These are phyloP conservation scores for Serendipita sp. DNA, from an alignment of 768 basidiomycete genomes.

Conservation along the genomic window DNA sequence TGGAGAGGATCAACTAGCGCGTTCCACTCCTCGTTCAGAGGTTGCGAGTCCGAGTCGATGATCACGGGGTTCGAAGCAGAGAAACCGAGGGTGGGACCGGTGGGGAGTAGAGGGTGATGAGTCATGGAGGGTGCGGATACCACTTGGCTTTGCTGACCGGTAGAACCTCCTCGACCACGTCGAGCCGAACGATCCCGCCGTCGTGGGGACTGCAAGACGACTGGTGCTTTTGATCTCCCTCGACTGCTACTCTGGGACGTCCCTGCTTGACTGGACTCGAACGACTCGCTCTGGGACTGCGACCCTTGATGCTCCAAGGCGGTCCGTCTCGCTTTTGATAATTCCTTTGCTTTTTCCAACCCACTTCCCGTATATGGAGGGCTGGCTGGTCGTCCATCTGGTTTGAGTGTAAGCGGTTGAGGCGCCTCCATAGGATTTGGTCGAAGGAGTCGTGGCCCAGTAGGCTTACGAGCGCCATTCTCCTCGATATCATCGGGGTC, in stretches of 20 bases:
- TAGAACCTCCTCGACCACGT: too few species aligned
- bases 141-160: too few species aligned
- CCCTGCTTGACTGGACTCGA: too few species aligned
- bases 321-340: too few species aligned
- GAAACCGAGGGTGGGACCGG: neutral
- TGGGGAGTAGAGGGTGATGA: neutral
- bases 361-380: too few species aligned
- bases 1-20: neutral
- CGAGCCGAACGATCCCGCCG: neutral
- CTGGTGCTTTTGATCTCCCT: neutral
- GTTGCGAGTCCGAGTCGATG: neutral
- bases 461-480: neutral
- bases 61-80: neutral
- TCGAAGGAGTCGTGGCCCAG: neutral
- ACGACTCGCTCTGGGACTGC: too few species aligned
- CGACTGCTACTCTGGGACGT: neutral
- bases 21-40: neutral
- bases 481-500: neutral
- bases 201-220: neutral
- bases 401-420: neutral
- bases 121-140: neutral
- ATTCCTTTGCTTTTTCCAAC: too few species aligned
- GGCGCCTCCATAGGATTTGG: too few species aligned
- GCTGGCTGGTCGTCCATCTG: neutral
- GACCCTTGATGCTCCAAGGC: too few species aligned